Conservation (phyloP, 306 rosid species). For the peach (Prunus persica) region Prunus_persica_NCBIv2 NC_034012.1:6020001-6020500, state of each 20-base stretch:
- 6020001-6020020: background rate
- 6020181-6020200: background rate
- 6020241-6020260: background rate
- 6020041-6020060: background rate
- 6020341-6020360: conserved; percentile 21
- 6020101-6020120: background rate
- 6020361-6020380: conserved; percentile 74
- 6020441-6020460: conserved; percentile 59
- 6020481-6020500: conserved; percentile 85
- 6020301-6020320: background rate
- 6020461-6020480: conserved; percentile 76
- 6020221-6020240: background rate
- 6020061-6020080: background rate
- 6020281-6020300: background rate
- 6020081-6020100: background rate
- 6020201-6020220: background rate
- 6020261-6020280: background rate
- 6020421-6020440: conserved; percentile 65
- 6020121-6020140: background rate
- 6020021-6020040: background rate
- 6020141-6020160: background rate
- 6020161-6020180: background rate
- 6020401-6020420: conserved; percentile 48
- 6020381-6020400: conserved; percentile 74
- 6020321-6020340: background rate